These are phyloP conservation scores for Stagonosporopsis cucurbitacearum DNA, from an alignment of 2,329 filamentous ascomycete genomes.

Conservation along the genomic window DNA sequence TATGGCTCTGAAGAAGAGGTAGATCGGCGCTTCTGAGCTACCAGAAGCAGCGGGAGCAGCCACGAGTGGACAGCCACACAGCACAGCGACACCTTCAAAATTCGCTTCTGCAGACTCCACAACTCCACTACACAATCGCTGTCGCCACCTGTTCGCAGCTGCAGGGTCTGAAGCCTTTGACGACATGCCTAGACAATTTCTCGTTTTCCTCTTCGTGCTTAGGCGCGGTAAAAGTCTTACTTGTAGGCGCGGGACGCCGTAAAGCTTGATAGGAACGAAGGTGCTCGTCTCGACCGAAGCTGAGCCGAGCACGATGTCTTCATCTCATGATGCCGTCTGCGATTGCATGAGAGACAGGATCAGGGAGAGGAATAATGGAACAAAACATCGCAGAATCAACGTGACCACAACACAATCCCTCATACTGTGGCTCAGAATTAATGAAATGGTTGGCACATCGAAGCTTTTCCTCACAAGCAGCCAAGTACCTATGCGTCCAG, in stretches of 20 bases:
- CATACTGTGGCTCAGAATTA: not conserved
- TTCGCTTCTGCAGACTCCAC: constrained; percentile 13
- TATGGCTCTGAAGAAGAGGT: not conserved
- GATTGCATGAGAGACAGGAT: not conserved
- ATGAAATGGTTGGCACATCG: not conserved
- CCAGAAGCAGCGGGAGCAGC: not conserved
- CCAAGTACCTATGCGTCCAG: constrained; percentile 1
- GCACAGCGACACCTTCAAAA: not conserved
- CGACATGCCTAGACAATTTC: constrained; percentile 1
- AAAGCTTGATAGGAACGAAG: not conserved
- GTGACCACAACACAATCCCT: not conserved
- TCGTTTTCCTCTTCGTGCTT: not conserved
- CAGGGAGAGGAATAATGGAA: not conserved
- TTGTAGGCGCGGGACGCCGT: not conserved
- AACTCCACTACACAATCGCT: constrained; percentile 12
- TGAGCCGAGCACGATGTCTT: not conserved
- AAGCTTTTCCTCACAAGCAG: not conserved
- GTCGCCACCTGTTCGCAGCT: constrained; percentile 14
- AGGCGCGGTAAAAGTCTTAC: not conserved
- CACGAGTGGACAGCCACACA: not conserved
- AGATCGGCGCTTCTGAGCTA: not conserved
- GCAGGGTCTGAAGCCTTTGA: not conserved
- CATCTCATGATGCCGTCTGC: no score
- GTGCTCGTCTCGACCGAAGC: not conserved
- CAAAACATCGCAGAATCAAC: not conserved